Conservation (phyloP, 2,329 filamentous ascomycete species). For the Pseudogymnoascus pannorum region DNA sequence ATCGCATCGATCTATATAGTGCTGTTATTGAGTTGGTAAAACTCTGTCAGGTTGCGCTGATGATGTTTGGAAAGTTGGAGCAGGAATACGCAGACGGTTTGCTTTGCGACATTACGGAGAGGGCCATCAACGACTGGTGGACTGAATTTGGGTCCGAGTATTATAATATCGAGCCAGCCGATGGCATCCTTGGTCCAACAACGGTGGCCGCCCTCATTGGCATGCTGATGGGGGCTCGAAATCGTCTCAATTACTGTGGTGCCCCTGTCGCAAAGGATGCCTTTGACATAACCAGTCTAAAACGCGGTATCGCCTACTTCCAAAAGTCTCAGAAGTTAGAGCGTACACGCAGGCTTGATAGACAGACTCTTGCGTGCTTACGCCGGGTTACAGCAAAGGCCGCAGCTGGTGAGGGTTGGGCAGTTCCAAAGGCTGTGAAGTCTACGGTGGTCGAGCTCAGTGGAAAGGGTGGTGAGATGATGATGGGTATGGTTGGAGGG, state of each 20-base stretch:
- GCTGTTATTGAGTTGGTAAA: slow-evolving; percentile 85
- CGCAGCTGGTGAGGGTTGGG: slow-evolving; percentile 82
- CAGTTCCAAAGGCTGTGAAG: slow-evolving; percentile 88
- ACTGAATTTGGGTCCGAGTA: slow-evolving; percentile 84
- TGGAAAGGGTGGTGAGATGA: slow-evolving; percentile 87
- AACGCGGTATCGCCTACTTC: slow-evolving; percentile 78
- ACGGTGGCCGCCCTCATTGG: slow-evolving; percentile 85
- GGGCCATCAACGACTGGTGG: slow-evolving; percentile 92
- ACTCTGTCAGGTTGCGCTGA: slow-evolving; percentile 80
- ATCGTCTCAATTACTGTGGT: slow-evolving; percentile 76
- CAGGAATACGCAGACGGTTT: slow-evolving; percentile 85
- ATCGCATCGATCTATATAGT: slow-evolving; percentile 68
- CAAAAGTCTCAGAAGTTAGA: slow-evolving; percentile 83
- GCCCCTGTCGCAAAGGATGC: slow-evolving; percentile 84
- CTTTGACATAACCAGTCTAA: slow-evolving; percentile 77
- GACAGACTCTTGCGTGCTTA: slow-evolving; percentile 72
- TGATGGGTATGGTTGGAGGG: slow-evolving; percentile 83
- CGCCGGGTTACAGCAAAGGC: slow-evolving; percentile 84
- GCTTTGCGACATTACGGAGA: slow-evolving; percentile 88
- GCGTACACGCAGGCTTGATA: slow-evolving; percentile 71
- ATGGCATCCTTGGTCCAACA: slow-evolving; percentile 86
- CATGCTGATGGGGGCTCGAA: slow-evolving; percentile 81
- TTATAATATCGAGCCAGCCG: slow-evolving; percentile 85
- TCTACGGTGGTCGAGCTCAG: slow-evolving; percentile 90
- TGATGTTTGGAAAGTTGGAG: slow-evolving; percentile 81